Evolutionary conservation across 371 early-diverging fungal genomes (phyloP), one percentile per base, ranked within the genome.

Genomic region (Dichotomocladium elegans): DNA sequence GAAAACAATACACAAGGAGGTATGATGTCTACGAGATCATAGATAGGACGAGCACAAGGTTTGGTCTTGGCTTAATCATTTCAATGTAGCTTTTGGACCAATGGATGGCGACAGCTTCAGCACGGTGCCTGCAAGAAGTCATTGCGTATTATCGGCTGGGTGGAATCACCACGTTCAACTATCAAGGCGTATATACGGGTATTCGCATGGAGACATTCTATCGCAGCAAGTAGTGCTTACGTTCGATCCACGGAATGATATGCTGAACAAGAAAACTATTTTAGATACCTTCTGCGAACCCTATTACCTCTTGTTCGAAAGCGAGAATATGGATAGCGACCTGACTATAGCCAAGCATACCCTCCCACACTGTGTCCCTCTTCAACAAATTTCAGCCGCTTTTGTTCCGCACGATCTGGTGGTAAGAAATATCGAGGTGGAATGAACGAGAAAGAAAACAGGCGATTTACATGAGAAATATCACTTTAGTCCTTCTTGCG

Each of bases 131-230:
- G 4, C 64, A 62, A 41, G 73, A 73, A 54, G 17, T 66, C 5
- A 45, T 73, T 15, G 64, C 65, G 11, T 66, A 66, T 52, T 65
- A 73, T 53, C 66, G 73, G 7, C 40, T 74, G 9, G 34, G 56
- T 8, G 71, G 71, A 1, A 57, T 61, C 4, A 62, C 69, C 1
- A 54, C 52, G n/a, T 70, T 71, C 34, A 47, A 48, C 3, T 68
- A 64, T 19, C 64, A 65, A 2, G 22, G 49, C 0, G n/a, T n/a
- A n/a, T 57, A 60, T 27, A 51, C 35, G 1, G 66, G 67, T 31
- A 58, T 74, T 9, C 64, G 75, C 7, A 31, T 74, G n/a, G 75
- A 74, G 14, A 74, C 75, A n/a, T 74, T 68, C 49, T 74, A 70
- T 50, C n/a, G 53, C 22, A 37, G 64, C 49, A 56, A 33, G 57